Conservation (phyloP, 2,329 filamentous ascomycete species). For the Plectosphaerella plurivora region DNA sequence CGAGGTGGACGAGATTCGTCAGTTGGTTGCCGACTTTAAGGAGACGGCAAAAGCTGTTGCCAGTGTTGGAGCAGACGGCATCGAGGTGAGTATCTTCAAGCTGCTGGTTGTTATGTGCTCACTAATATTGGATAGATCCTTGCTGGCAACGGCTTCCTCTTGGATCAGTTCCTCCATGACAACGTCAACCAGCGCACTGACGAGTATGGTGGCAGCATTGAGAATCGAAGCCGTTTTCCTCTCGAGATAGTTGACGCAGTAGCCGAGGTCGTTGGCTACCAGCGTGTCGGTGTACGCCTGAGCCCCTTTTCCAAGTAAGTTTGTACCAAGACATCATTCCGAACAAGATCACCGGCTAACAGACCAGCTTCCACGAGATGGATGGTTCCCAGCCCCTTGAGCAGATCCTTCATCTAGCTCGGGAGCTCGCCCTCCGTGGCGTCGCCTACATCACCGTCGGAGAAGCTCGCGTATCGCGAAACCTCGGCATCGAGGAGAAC, state of each 20-base stretch:
- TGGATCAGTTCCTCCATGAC: constrained; percentile 56
- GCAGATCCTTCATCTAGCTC: constrained; percentile 55
- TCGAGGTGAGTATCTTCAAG: constrained; percentile 42
- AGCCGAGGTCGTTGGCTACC: constrained; percentile 37
- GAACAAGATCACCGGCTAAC: too few species aligned
- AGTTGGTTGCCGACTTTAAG: not conserved
- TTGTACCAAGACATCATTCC: too few species aligned
- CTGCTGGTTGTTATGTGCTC: not conserved
- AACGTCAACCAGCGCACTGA: constrained; percentile 45
- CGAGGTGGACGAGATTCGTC: not conserved
- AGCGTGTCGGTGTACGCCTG: constrained; percentile 51
- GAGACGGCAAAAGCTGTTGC: not conserved
- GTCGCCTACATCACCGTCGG: constrained; percentile 56
- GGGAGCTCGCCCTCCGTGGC: constrained; percentile 41
- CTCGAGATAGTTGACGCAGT: constrained; percentile 53
- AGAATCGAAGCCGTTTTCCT: constrained; percentile 46
- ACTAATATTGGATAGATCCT: constrained; percentile 33
- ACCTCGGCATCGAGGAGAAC: constrained; percentile 13
- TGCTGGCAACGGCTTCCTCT: constrained; percentile 54
- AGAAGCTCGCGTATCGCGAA: constrained; percentile 45
- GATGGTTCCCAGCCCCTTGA: constrained; percentile 53
- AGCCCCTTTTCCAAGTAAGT: constrained; percentile 40
- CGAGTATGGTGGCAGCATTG: constrained; percentile 46
- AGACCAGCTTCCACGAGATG: constrained; percentile 56
- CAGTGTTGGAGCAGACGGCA: constrained; percentile 61